Percentiles rank a stretch among this genome's conserved stretches.
Conservation (phyloP, 495 filamentous ascomycete genomes). For the Monascus purpureus region DNA sequence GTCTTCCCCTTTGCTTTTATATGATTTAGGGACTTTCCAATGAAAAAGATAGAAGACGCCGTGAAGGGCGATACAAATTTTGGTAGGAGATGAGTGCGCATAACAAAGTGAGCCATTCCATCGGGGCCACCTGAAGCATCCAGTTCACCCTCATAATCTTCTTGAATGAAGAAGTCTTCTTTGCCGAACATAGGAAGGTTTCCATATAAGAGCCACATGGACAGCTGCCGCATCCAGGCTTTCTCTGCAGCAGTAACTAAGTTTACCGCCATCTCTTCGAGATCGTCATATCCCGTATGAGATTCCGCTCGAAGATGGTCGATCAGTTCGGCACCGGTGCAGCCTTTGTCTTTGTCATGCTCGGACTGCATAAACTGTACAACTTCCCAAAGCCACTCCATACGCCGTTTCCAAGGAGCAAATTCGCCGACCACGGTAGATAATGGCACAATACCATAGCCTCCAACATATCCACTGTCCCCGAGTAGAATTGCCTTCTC, state of each 20-base stretch:
- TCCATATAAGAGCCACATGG: slow-evolving; percentile 83
- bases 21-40: slow-evolving; percentile 78
- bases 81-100: slow-evolving; percentile 48
- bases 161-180: slow-evolving; percentile 68
- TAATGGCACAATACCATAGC: slow-evolving; percentile 82
- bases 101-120: slow-evolving; percentile 33
- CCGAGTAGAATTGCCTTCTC: slow-evolving; percentile 61
- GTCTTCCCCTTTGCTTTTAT: slow-evolving; percentile 41
- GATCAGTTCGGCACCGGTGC: slow-evolving; percentile 58
- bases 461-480: slow-evolving; percentile 64
- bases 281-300: slow-evolving; percentile 78
- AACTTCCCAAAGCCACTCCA: slow-evolving; percentile 80
- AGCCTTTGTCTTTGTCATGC: slow-evolving; percentile 12
- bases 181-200: slow-evolving; percentile 57
- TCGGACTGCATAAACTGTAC: slow-evolving; percentile 46
- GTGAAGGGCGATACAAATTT: slow-evolving; percentile 62
- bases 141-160: slow-evolving; percentile 21
- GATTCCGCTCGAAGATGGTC: slow-evolving; percentile 57
- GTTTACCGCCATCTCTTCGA: slow-evolving; percentile 57
- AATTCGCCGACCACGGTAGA: slow-evolving; percentile 76
- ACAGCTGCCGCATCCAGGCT: slow-evolving; percentile 81
- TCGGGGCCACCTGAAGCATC: slow-evolving; percentile 16
- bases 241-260: slow-evolving; percentile 68
- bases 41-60: slow-evolving; percentile 75
- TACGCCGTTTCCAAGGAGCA: slow-evolving; percentile 61